Evolutionary conservation across 108 stramenopile species (phyloP), one percentile per base, ranked within the genome.

Genomic region (Cyclotella choctawhatcheeana): DNA sequence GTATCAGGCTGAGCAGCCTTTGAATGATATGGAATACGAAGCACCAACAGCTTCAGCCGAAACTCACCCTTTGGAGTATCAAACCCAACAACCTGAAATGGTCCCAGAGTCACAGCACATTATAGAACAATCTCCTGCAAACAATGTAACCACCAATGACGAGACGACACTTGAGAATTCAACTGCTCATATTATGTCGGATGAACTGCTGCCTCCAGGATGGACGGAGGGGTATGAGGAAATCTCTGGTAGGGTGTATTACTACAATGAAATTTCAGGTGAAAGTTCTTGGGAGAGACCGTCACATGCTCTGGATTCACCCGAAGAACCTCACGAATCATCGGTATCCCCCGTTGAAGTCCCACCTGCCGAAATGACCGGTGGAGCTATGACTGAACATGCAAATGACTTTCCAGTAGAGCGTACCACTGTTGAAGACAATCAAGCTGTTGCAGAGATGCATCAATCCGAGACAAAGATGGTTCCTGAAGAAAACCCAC

Each of bases 271-370:
- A 35, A 44, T 50, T 27, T 76, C 83, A 10, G 78, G 76, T 24
- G 84, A 84, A 51, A 91, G 87, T n/a, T 66, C 79, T 26, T 95
- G 94, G 94, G 79, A 76, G 16, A 30, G 30, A 33, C 84, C 55
- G 2, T 52, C 20, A 1, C n/a, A 2, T 24, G 51, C 10, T 52
- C 10, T 5, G 1, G 4, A 10, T 2, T 22, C 18, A 10, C 2
- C 10, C 20, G 21, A 3, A 5, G 18, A 1, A 3, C 51, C 24
- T 5, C 21, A 22, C 22, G 20, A 18, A 22, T 2, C 3, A 3
- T 52, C 51, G n/a, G n/a, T n/a, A n/a, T n/a, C n/a, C n/a, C n/a
- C n/a, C n/a, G n/a, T n/a, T n/a, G n/a, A n/a, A n/a, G n/a, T n/a
- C n/a, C n/a, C n/a, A n/a, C n/a, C n/a, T n/a, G n/a, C n/a, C n/a